Evolutionary conservation across 2,329 filamentous ascomycete species (phyloP), one percentile per base, ranked within the genome.

Genomic region (Claviceps humidiphila): DNA sequence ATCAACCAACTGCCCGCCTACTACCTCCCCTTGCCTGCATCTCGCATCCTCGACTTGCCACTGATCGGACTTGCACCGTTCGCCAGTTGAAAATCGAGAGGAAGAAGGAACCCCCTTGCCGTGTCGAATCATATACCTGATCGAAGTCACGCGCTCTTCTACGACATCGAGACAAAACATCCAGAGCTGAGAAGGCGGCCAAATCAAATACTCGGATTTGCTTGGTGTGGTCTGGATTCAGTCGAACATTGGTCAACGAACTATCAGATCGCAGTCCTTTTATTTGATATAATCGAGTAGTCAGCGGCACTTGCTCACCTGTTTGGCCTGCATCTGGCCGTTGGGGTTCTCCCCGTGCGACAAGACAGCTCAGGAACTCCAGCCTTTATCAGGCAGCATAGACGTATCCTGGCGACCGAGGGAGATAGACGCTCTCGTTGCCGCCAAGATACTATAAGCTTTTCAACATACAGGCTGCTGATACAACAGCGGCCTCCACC

Each of bases 101-200:
- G 63, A 66, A 66, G 62, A 65, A 65, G 63, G 57, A 51, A 39
- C 54, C 3, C 30, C 55, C 55, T 45, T 22, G 22, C 24, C 44
- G 26, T 50, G 38, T 48, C 17, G 49, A 38, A 41, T 26, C 9
- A 34, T 34, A 34, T 37, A 8, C 38, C 41, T 16, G 40, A 26
- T 16, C 37, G 16, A 51, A 47, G 30, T 30, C 43, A 37, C 24
- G 30, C 30, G 30, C 30, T 7, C 30, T 13, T 40, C 6, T 14
- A 26, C 34, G 34, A 45, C 34, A 46, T 17, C 9, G 8, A 44
- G 16, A 34, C 5, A 42, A 42, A 42, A 37, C 20, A 46, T 43
- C 9, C 30, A 34, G 30, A 34, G 9, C 30, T 9, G 30, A 34
- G 30, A 34, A 34, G 30, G 30, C 30, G 22, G 30, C 8, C 40